phyloP scores from a whole-genome alignment of 176 grass and related monocot genomes.

The Oropetium thomaeum region DNA sequence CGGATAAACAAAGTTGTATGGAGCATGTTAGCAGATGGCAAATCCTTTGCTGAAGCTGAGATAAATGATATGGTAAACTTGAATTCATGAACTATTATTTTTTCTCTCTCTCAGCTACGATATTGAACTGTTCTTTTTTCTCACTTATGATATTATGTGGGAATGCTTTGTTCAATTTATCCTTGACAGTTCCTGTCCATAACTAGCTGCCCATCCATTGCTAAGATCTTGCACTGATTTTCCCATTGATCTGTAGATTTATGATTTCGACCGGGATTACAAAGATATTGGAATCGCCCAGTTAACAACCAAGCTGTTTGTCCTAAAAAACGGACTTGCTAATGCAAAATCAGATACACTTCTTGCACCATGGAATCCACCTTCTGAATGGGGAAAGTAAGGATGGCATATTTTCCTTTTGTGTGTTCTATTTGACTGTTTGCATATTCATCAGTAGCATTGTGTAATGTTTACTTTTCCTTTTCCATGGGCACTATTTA shows the following conservation, averaged over 20 bases:
- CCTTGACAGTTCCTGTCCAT: slow-evolving; percentile 3
- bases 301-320: slow-evolving; percentile 83
- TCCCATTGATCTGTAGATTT: slow-evolving; percentile 59
- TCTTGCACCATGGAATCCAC: slow-evolving; percentile 92
- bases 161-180: slow-evolving; percentile 21
- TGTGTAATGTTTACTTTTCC: neutral
- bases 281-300: slow-evolving; percentile 91
- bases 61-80: slow-evolving; percentile 90
- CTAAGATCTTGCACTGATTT: slow-evolving; percentile 32
- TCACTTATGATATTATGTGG: slow-evolving; percentile 19
- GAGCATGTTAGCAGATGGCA: slow-evolving; percentile 96
- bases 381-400: slow-evolving; percentile 99
- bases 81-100: neutral
- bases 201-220: slow-evolving; percentile 9
- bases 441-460: neutral
- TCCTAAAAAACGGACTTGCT: slow-evolving; percentile 81
- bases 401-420: slow-evolving; percentile 39
- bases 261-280: slow-evolving; percentile 98
- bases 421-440: slow-evolving; percentile 11
- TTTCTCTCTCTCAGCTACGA: slow-evolving; percentile 1
- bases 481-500: neutral
- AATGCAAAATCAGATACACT: slow-evolving; percentile 92
- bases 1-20: slow-evolving; percentile 80
- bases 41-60: slow-evolving; percentile 88
- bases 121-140: slow-evolving; percentile 23